These are phyloP conservation scores for Solanum neorickii DNA, from an alignment of 257 asterid genomes.

Conservation along the genomic window DNA sequence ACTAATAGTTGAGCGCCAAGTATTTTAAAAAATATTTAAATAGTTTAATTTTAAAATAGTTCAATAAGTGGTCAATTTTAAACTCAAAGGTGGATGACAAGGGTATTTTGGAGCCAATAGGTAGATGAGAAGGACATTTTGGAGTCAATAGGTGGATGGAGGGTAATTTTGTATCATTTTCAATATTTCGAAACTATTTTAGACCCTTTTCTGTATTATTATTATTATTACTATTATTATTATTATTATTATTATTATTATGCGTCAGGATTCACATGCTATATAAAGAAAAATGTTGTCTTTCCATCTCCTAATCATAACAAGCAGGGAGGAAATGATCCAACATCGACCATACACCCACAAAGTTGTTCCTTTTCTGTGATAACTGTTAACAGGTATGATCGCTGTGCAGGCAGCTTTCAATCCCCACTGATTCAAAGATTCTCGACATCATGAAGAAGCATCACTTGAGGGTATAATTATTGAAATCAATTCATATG, in stretches of 20 bases:
- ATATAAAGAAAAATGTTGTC: not conserved
- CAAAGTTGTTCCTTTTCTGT: conserved; percentile 61
- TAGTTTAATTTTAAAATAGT: too few species aligned
- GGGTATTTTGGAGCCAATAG: too few species aligned
- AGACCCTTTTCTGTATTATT: too few species aligned
- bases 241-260: not conserved
- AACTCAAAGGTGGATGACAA: too few species aligned
- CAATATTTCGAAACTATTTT: too few species aligned
- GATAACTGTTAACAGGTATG: conserved; percentile 97
- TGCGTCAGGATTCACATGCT: not conserved
- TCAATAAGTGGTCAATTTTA: too few species aligned
- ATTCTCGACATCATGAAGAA: conserved; percentile 74
- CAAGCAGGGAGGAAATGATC: not conserved
- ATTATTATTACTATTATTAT: too few species aligned
- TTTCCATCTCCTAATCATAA: not conserved
- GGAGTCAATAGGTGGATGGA: too few species aligned
- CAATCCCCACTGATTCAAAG: conserved; percentile 51
- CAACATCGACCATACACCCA: conserved; percentile 80
- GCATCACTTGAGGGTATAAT: not conserved
- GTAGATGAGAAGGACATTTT: too few species aligned
- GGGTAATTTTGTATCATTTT: too few species aligned
- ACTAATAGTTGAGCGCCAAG: too few species aligned
- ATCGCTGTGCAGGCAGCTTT: conserved; percentile 97
- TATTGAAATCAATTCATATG: not conserved
- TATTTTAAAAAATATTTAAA: too few species aligned